Base-by-base conservation (phyloP, 495 filamentous ascomycete species). In the Sporormia fimetaria region DNA sequence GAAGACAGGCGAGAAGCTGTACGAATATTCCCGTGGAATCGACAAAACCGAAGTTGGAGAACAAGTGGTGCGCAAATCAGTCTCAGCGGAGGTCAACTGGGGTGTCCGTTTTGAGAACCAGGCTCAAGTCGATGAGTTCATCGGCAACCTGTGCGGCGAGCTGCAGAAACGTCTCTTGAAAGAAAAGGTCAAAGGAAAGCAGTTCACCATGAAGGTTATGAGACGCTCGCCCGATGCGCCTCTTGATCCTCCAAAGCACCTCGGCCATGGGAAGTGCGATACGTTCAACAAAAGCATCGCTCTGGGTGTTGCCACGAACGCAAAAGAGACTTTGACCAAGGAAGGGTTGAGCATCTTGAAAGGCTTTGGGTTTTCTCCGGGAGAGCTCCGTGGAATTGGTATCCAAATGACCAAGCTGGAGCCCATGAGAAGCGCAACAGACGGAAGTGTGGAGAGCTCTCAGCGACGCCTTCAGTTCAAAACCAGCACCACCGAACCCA, bases 61-160 rank as follows among this genome's bases (percentile, higher is more conserved):
- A 31, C 80, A 87, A 56, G 68, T 73, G 0, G 55, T 73, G 9
- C 74, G 90, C 23, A 94, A 95, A 56, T 94, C 87, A 0, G 83
- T 96, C 9, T 94, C 87, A 1, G 88, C 87, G 0, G 87, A 96
- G 45, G 84, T 98, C 42, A 98, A 94, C 52, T 98, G 92, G 92
- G 90, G 90, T 2, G 90, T 98, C 37, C 77, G 90, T 21, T 98
- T 98, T 52, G 75, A 83, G 39, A 90, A 72, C 32, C 84, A 94
- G 44, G 74, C 73, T 5, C 88, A 98, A 59, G 85, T 83, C 0
- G 90, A 96, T 29, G 80, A 86, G 37, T 98, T 98, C 54, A 67
- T 96, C 20, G 67, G 71, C 36, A 85, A 81, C 44, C 61, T 98
- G 2, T 85, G 80, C 46, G 76, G 78, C 33, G 90, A 96, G 55